Percentiles rank a stretch among this genome's conserved stretches.
Evolutionary conservation across 768 basidiomycete genomes (phyloP).

Genomic region (Termitomyces eurrhizus): DNA sequence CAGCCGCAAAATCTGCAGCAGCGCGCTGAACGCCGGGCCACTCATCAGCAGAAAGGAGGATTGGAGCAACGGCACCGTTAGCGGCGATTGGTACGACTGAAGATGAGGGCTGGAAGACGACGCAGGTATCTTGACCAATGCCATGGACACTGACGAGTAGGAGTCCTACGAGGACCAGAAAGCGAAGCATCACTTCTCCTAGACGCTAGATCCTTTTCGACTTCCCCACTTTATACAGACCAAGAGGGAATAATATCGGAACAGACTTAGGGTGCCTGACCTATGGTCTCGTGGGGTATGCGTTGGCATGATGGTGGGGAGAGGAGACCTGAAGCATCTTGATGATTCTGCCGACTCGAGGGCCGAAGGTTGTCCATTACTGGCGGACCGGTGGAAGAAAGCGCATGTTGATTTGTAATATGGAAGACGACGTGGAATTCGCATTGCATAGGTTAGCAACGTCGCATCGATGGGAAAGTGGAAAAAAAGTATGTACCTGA

Average conservation of each 20-base stretch:
- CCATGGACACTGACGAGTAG: constrained; percentile 24
- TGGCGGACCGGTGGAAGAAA: not conserved
- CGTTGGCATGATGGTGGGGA: not conserved
- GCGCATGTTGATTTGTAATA: not conserved
- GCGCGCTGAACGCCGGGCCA: constrained; percentile 65
- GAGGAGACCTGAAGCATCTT: not conserved
- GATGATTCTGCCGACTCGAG: constrained; percentile 9
- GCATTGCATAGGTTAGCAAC: not conserved
- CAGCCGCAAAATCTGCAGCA: constrained; percentile 53
- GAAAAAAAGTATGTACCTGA: not conserved
- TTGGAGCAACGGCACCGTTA: constrained; percentile 41
- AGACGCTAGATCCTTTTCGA: not conserved
- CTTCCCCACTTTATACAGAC: not conserved
- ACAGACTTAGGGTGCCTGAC: not conserved
- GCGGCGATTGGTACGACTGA: constrained; percentile 41
- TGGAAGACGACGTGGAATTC: not conserved
- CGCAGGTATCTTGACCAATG: constrained; percentile 48
- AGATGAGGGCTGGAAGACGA: constrained; percentile 37
- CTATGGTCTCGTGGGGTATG: constrained; percentile 3
- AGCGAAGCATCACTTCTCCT: constrained; percentile 6
- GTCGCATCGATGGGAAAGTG: not conserved
- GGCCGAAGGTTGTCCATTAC: constrained; percentile 1
- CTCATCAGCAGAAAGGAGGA: constrained; percentile 51
- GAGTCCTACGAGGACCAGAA: constrained; percentile 3
- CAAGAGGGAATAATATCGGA: constrained; percentile 9